phyloP scores from a whole-genome alignment of 73 alveolate species.

The Stentor roeselii region DNA sequence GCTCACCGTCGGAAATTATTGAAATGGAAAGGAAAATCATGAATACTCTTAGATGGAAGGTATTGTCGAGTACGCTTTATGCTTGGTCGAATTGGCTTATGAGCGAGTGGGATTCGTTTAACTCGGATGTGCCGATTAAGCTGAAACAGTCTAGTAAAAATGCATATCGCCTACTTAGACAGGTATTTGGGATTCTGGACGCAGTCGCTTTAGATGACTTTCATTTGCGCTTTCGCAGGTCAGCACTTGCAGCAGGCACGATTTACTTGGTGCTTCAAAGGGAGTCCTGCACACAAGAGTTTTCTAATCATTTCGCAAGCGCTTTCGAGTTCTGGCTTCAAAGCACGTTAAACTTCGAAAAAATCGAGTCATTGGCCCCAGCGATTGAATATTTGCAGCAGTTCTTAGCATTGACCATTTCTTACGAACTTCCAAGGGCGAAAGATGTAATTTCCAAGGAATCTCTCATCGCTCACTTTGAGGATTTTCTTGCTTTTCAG shows the following conservation, averaged over 20 bases:
- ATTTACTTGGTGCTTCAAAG: slow-evolving; percentile 18
- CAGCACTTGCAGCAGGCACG: neutral
- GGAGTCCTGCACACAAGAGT: neutral
- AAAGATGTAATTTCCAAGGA: neutral
- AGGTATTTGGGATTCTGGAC: neutral
- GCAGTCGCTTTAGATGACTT: neutral
- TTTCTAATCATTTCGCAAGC: neutral
- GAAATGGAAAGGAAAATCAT: slow-evolving; percentile 26
- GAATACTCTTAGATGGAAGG: slow-evolving; percentile 5
- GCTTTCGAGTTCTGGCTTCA: neutral
- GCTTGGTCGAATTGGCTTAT: slow-evolving; percentile 16
- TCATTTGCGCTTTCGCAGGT: neutral
- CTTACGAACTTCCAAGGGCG: neutral
- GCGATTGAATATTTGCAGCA: slow-evolving; percentile 7
- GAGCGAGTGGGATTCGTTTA: slow-evolving; percentile 21
- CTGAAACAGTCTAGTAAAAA: neutral
- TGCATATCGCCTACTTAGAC: neutral
- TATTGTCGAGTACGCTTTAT: neutral
- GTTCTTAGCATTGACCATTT: slow-evolving; percentile 6
- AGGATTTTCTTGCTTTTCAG: slow-evolving; percentile 8
- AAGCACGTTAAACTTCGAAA: neutral
- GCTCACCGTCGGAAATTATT: neutral
- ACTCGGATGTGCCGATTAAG: neutral
- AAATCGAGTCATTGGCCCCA: neutral
- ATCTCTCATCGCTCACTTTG: neutral